These are phyloP conservation scores for Polymyxa betae DNA, from an alignment of 208 protist species.

Conservation along the genomic window DNA sequence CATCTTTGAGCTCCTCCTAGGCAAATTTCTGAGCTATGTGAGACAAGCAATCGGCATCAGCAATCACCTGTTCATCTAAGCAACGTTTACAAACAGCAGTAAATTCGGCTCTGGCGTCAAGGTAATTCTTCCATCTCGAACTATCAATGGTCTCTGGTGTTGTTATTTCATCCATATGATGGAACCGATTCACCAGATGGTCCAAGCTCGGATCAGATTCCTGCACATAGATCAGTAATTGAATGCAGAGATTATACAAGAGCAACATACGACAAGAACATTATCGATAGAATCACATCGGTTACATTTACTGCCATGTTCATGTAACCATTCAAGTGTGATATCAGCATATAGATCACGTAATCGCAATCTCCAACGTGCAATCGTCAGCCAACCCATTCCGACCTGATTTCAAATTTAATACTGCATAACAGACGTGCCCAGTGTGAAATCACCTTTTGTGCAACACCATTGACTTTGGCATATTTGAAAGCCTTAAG, in stretches of 20 bases:
- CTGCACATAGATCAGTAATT: neutral
- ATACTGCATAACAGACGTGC: neutral
- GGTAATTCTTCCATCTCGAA: slow-evolving; percentile 38
- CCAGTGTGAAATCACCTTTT: neutral
- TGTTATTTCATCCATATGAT: slow-evolving; percentile 44
- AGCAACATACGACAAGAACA: neutral
- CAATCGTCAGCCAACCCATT: neutral
- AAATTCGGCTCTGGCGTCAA: slow-evolving; percentile 10
- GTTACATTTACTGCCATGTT: slow-evolving; percentile 3
- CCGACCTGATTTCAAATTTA: slow-evolving; percentile 20
- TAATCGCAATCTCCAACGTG: slow-evolving; percentile 13
- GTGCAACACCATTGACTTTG: neutral
- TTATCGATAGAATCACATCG: neutral
- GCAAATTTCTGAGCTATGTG: too few species aligned
- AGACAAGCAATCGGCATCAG: too few species aligned
- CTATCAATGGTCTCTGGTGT: neutral
- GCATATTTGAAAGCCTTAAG: slow-evolving; percentile 1
- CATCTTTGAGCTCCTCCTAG: slow-evolving; percentile 2
- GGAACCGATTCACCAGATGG: slow-evolving; percentile 39
- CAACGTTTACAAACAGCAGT: slow-evolving; percentile 38
- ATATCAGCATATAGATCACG: neutral
- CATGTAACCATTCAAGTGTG: neutral
- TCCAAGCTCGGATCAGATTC: slow-evolving; percentile 13
- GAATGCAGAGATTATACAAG: neutral
- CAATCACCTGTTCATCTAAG: slow-evolving; percentile 34